phyloP scores from a whole-genome alignment of 2,329 filamentous ascomycete species.

The Alternaria burnsii region DNA sequence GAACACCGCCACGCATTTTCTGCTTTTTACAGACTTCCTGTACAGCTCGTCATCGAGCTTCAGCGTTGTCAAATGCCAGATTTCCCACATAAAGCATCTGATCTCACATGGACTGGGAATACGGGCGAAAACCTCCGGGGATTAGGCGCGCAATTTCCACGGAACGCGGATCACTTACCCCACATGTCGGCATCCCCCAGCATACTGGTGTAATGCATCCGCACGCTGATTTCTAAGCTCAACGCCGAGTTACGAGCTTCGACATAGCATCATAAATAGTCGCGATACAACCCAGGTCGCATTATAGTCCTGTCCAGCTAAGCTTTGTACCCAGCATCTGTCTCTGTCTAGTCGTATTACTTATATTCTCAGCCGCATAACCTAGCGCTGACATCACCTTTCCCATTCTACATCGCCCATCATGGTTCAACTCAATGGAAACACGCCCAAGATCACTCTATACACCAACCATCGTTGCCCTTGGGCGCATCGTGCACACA shows the following conservation, averaged over 20 bases:
- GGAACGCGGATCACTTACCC: slow-evolving; percentile 20
- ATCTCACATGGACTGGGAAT: neutral
- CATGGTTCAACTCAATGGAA: slow-evolving; percentile 37
- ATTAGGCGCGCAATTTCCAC: neutral
- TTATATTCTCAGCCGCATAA: neutral
- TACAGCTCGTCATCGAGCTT: neutral
- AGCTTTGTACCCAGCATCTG: neutral
- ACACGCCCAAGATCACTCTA: slow-evolving; percentile 64
- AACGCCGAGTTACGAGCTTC: slow-evolving; percentile 4
- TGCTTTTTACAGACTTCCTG: neutral
- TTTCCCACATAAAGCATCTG: neutral
- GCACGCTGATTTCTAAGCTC: slow-evolving; percentile 37
- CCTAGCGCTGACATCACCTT: slow-evolving; percentile 3
- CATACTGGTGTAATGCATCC: slow-evolving; percentile 29
- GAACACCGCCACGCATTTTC: neutral
- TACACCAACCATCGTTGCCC: slow-evolving; percentile 77
- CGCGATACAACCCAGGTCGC: neutral
- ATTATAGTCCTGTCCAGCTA: neutral
- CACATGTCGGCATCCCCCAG: slow-evolving; percentile 17
- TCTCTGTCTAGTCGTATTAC: neutral
- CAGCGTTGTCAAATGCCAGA: neutral
- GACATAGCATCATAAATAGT: neutral
- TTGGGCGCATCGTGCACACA: slow-evolving; percentile 79
- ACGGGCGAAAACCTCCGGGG: slow-evolving; percentile 19
- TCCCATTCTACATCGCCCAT: slow-evolving; percentile 1